Base-by-base conservation (phyloP, 208 protist genomes). In the Herpetomonas samuelpessoai region DNA sequence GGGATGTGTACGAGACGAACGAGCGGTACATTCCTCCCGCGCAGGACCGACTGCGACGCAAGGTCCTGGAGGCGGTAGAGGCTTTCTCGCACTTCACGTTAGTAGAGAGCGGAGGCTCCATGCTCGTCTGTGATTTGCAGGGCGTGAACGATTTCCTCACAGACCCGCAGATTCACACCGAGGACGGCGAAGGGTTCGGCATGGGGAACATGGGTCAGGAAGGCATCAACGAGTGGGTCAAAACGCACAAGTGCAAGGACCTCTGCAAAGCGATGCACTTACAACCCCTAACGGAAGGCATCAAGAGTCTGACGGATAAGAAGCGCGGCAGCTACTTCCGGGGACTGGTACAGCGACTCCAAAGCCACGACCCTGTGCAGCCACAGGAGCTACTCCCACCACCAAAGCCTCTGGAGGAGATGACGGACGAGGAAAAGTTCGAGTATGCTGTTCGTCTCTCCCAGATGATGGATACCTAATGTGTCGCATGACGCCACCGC, bases 1-100 rank as follows among this genome's bases (percentile, higher is more conserved):
- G 75, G 16, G 59, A 64, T 18, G 50, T 69, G n/a, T 86, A 76
- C 53, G 44, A 46, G 2, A 71, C 39, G 19, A 62, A 57, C 53
- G 67, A 73, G 39, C 21, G 9, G 16, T 48, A 62, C 26, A 29
- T 62, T 10, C 19, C 52, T 4, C 19, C 28, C 9, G 47, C 27
- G 22, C 45, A 64, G 41, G 14, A 65, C 27, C 22, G 48, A 1
- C 29, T 22, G 21, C 69, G 69, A 2, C 51, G 22, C 1, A 27
- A 25, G 2, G 10, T 70, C 14, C 41, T 76, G 3, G 25, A 74
- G 4, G 49, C 57, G 1, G 71, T 75, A 24, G 81, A 93, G 63
- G 81, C 81, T n/a, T 88, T 88, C 71, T 79, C 77, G 9, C 81
- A 88, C 57, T 88, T 88, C 41, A 82, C 77, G 10, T 60, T 78